phyloP scores from a whole-genome alignment of 2,329 filamentous ascomycete species.

The Arthrinium puccinioides region DNA sequence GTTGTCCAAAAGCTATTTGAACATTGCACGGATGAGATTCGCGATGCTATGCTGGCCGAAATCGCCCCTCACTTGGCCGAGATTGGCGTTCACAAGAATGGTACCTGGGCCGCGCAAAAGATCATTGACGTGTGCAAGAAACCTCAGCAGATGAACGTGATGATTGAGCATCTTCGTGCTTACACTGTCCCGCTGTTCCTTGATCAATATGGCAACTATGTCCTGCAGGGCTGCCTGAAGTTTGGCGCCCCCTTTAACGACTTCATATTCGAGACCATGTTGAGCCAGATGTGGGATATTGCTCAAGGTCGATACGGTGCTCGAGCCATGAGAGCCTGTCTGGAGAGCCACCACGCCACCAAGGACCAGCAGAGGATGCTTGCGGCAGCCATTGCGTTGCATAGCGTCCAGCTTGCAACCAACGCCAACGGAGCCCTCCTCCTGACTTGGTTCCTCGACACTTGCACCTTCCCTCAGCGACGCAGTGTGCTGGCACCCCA shows the following conservation, averaged over 20 bases:
- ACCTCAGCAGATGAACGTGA: slow-evolving; percentile 71
- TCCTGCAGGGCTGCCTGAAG: slow-evolving; percentile 90
- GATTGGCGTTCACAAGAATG: slow-evolving; percentile 98
- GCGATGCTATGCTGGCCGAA: slow-evolving; percentile 82
- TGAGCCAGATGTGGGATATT: slow-evolving; percentile 88
- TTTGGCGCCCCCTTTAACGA: slow-evolving; percentile 86
- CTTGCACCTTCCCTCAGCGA: slow-evolving; percentile 88
- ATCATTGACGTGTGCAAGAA: slow-evolving; percentile 96
- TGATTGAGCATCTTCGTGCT: slow-evolving; percentile 75
- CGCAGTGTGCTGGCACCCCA: slow-evolving; percentile 87
- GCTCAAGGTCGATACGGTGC: slow-evolving; percentile 90
- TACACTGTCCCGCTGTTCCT: slow-evolving; percentile 90
- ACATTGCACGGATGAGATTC: slow-evolving; percentile 82
- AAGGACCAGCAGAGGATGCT: slow-evolving; percentile 95
- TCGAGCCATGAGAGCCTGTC: slow-evolving; percentile 89
- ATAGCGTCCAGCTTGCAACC: slow-evolving; percentile 92
- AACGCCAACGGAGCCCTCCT: slow-evolving; percentile 93
- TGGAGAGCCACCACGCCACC: slow-evolving; percentile 91
- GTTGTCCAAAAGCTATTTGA: slow-evolving; percentile 99
- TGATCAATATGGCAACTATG: slow-evolving; percentile 98
- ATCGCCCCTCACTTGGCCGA: slow-evolving; percentile 91
- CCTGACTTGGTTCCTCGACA: slow-evolving; percentile 96
- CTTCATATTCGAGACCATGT: slow-evolving; percentile 97
- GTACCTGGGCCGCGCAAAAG: slow-evolving; percentile 98
- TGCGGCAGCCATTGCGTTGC: slow-evolving; percentile 88